phyloP scores from a whole-genome alignment of 208 protist genomes.

The Porcisia deanei region DNA sequence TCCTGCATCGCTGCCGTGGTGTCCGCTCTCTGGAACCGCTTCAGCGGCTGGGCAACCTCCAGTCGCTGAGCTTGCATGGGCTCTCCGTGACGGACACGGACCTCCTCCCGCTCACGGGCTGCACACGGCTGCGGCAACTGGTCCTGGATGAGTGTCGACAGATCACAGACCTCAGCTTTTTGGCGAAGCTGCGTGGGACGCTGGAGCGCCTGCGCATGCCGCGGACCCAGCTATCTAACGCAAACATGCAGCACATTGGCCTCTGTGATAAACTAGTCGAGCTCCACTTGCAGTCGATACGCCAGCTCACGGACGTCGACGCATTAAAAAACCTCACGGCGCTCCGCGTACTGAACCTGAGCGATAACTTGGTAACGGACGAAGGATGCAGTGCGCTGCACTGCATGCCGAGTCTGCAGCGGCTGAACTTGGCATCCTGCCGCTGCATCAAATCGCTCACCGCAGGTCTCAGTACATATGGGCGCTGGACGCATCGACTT shows the following conservation, averaged over 20 bases:
- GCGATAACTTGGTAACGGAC: constrained; percentile 53
- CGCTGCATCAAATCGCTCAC: constrained; percentile 34
- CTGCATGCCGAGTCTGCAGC: constrained; percentile 27
- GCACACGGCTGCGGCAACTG: constrained; percentile 44
- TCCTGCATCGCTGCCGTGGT: constrained; percentile 63
- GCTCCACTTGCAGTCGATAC: constrained; percentile 59
- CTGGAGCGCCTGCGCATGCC: constrained; percentile 52
- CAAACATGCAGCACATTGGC: constrained; percentile 47
- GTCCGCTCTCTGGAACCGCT: constrained; percentile 61
- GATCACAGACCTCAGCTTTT: constrained; percentile 54
- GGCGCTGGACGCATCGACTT: constrained; percentile 17
- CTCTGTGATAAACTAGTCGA: constrained; percentile 48
- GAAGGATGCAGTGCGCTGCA: constrained; percentile 25
- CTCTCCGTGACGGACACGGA: constrained; percentile 63
- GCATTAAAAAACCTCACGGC: constrained; percentile 37
- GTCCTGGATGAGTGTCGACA: constrained; percentile 74
- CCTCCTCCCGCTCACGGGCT: constrained; percentile 40
- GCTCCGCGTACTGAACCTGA: constrained; percentile 53
- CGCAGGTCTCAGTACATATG: constrained; percentile 4
- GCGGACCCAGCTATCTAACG: constrained; percentile 51
- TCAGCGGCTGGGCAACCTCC: constrained; percentile 37
- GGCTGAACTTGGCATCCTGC: constrained; percentile 20
- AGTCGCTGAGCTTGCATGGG: constrained; percentile 48
- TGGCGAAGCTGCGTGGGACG: constrained; percentile 27
- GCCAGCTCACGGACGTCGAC: constrained; percentile 46